Percentiles rank a stretch among this genome's conserved stretches.
Conservation (phyloP, 106 monocot genomes). For the Alisma plantagoaquatica region DNA sequence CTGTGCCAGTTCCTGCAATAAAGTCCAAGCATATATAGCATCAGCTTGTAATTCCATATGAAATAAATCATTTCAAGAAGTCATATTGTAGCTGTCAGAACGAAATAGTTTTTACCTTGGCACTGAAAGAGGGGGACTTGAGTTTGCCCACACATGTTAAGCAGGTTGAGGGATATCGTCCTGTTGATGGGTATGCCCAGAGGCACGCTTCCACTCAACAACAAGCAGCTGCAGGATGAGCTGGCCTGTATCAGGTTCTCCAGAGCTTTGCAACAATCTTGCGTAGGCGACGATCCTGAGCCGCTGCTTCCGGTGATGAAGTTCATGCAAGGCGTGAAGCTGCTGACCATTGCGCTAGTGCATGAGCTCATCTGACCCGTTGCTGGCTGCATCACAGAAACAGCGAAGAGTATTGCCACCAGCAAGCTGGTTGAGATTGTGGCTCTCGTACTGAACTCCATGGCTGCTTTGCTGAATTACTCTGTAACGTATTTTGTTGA, state of each 20-base stretch:
- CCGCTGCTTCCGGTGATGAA: not conserved
- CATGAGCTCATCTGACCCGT: not conserved
- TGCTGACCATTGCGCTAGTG: not conserved
- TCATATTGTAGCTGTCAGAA: too few relatives aligned
- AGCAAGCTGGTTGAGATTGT: too few relatives aligned
- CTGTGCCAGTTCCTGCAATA: too few relatives aligned
- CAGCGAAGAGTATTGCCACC: too few relatives aligned
- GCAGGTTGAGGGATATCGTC: not conserved
- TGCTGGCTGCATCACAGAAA: not conserved
- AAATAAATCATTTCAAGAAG: too few relatives aligned
- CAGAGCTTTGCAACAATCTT: not conserved
- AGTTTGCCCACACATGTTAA: not conserved
- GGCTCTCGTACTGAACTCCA: too few relatives aligned
- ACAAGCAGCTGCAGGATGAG: slow-evolving; percentile 1
- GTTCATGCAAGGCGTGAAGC: slow-evolving; percentile 2
- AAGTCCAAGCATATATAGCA: too few relatives aligned
- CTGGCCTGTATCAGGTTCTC: not conserved
- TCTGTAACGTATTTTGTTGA: not conserved
- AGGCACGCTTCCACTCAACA: not conserved
- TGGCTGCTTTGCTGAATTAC: not conserved
- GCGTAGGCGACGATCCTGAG: not conserved
- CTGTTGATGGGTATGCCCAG: not conserved
- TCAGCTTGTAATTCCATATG: too few relatives aligned
- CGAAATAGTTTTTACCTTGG: too few relatives aligned
- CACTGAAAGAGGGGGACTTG: not conserved